These are phyloP conservation scores for Pythium oligandrum DNA, from an alignment of 352 stramenopile species.

Conservation along the genomic window DNA sequence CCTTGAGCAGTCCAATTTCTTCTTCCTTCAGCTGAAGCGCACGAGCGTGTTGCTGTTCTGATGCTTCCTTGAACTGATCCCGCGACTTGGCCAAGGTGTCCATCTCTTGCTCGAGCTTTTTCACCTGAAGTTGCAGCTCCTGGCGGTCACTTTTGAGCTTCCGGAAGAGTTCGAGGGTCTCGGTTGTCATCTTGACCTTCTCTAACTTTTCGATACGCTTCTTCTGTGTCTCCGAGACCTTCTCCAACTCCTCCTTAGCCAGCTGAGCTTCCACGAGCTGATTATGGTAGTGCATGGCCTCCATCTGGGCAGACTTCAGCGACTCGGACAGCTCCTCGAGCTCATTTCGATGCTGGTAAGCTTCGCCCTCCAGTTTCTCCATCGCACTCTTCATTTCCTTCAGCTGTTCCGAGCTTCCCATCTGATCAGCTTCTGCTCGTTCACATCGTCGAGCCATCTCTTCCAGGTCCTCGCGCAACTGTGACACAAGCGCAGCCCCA, in stretches of 20 bases:
- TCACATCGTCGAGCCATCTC: conserved; percentile 18
- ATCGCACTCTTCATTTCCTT: conserved; percentile 33
- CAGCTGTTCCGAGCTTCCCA: conserved; percentile 17
- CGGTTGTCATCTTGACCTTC: conserved; percentile 80
- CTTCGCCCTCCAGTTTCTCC: conserved; percentile 51
- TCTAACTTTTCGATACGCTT: conserved; percentile 73
- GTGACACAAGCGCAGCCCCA: conserved; percentile 3
- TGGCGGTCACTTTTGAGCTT: conserved; percentile 59
- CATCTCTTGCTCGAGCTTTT: conserved; percentile 30
- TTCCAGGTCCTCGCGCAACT: conserved; percentile 24
- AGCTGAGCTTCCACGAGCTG: conserved; percentile 35
- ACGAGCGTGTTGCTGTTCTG: conserved; percentile 18
- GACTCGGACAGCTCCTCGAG: conserved; percentile 43
- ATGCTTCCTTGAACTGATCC: conserved; percentile 18
- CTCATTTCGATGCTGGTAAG: conserved; percentile 38
- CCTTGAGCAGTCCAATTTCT: conserved; percentile 31
- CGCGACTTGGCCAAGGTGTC: conserved; percentile 3
- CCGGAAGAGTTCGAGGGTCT: conserved; percentile 62
- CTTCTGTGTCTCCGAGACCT: conserved; percentile 47
- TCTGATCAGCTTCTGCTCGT: conserved; percentile 10
- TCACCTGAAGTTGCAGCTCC: conserved; percentile 39
- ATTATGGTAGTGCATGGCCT: conserved; percentile 47
- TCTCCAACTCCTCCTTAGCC: conserved; percentile 38
- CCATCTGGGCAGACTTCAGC: conserved; percentile 49
- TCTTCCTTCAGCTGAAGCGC: conserved; percentile 34